Evolutionary conservation across 495 filamentous ascomycete genomes (phyloP).

Genomic region (Paragyromitra xinjiangensis): DNA sequence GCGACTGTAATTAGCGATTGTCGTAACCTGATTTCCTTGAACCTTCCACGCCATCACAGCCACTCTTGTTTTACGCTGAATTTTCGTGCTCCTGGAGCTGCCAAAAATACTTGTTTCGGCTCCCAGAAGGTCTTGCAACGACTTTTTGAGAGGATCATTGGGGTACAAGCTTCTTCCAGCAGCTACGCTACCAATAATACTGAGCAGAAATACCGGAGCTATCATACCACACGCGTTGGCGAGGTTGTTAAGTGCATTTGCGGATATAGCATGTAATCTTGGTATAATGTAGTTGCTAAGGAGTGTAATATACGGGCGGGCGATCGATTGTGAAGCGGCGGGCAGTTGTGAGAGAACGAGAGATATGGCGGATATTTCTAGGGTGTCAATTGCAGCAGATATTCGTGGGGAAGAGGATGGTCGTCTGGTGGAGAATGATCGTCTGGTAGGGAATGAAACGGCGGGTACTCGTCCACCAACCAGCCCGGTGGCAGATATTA

Average conservation of each 20-base stretch:
- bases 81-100: conserved; percentile 49
- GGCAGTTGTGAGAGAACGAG: too few species aligned
- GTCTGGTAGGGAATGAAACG: too few species aligned
- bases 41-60: conserved; percentile 63
- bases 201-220: conserved; percentile 60
- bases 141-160: conserved; percentile 59
- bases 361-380: too few species aligned
- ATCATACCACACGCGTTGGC: neutral
- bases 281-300: too few species aligned
- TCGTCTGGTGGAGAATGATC: too few species aligned
- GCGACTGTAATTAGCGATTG: conserved; percentile 66
- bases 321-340: too few species aligned
- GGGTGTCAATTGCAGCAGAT: too few species aligned
- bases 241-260: neutral
- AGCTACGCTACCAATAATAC: conserved; percentile 57
- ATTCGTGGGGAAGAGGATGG: too few species aligned
- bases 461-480: too few species aligned
- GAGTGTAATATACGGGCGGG: too few species aligned
- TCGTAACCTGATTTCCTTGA: conserved; percentile 58
- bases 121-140: conserved; percentile 57
- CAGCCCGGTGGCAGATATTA: too few species aligned
- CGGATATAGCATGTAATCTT: too few species aligned
- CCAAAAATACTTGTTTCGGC: conserved; percentile 60
- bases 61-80: conserved; percentile 60
- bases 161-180: conserved; percentile 61